Conservation (phyloP, 2,329 filamentous ascomycete genomes). For the Botrytis deweyae region DNA sequence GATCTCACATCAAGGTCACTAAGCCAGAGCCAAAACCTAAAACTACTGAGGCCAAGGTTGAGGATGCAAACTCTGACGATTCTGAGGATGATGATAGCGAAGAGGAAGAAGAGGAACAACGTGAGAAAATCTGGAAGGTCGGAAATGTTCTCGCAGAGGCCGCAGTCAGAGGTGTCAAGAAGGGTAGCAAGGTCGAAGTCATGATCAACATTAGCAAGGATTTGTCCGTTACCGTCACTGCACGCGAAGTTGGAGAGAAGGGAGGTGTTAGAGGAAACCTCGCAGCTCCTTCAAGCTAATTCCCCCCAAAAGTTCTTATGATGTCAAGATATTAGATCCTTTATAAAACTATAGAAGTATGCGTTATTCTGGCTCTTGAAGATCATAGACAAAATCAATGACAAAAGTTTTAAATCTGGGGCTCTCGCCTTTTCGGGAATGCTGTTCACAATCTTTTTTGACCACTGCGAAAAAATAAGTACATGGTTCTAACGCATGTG, state of each 20-base stretch:
- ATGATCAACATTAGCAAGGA: slow-evolving; percentile 85
- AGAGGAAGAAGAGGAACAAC: slow-evolving; percentile 82
- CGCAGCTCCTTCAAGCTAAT: slow-evolving; percentile 31
- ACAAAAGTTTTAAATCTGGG: slow-evolving; percentile 8
- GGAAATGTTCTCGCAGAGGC: slow-evolving; percentile 81
- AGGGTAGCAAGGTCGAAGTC: slow-evolving; percentile 87
- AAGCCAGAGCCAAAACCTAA: slow-evolving; percentile 80
- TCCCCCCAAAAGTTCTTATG: slow-evolving; percentile 30
- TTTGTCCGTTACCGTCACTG: slow-evolving; percentile 74
- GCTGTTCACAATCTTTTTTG: background rate
- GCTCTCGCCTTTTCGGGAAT: background rate
- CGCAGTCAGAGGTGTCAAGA: slow-evolving; percentile 79
- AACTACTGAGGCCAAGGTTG: slow-evolving; percentile 56
- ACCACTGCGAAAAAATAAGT: background rate
- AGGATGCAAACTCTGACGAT: slow-evolving; percentile 56
- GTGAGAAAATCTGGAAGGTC: slow-evolving; percentile 91
- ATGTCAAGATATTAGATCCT: slow-evolving; percentile 15
- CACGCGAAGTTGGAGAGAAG: slow-evolving; percentile 70
- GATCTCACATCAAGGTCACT: slow-evolving; percentile 88
- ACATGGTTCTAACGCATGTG: background rate
- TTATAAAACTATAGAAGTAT: slow-evolving; percentile 17
- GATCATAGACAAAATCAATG: slow-evolving; percentile 10
- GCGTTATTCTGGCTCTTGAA: background rate
- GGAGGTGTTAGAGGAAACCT: slow-evolving; percentile 39
- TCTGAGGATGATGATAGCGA: slow-evolving; percentile 58